Evolutionary conservation across 495 filamentous ascomycete species (phyloP).

Genomic region (Penicillium angulare): DNA sequence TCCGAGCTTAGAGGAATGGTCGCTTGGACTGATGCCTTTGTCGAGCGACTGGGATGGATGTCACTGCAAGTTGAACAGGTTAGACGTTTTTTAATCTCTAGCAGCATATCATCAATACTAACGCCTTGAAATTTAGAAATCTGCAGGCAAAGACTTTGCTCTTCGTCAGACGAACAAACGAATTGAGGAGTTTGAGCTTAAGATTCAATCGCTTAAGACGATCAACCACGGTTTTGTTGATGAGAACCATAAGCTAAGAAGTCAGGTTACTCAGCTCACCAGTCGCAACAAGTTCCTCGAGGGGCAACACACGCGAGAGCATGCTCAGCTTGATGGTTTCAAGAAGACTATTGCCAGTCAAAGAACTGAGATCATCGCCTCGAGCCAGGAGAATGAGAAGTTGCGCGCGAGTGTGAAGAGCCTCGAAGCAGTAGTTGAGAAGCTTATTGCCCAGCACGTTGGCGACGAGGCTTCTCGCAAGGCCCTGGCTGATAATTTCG

Average conservation of each 20-base stretch:
- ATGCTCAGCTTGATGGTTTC: neutral
- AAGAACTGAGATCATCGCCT: neutral
- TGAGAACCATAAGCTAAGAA: neutral
- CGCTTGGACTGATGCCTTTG: conserved; percentile 12
- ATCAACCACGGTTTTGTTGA: neutral
- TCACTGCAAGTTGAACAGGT: conserved; percentile 1
- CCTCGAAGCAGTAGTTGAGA: neutral
- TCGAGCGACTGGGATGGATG: conserved; percentile 7
- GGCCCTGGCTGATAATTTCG: neutral
- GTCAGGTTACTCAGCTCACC: neutral
- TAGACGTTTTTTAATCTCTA: neutral
- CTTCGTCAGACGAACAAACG: neutral
- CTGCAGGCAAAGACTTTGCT: neutral
- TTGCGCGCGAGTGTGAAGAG: neutral
- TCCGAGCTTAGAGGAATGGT: conserved; percentile 1
- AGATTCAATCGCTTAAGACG: neutral
- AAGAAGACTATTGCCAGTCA: neutral
- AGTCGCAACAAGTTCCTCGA: neutral
- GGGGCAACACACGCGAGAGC: neutral
- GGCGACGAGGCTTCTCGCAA: neutral
- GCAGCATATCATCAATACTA: neutral
- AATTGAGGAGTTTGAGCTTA: neutral
- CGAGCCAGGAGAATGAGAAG: neutral
- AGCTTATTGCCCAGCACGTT: neutral
- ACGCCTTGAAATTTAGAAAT: neutral